Base-by-base conservation (phyloP, 208 protist genomes). In the Angomonas deanei region DNA sequence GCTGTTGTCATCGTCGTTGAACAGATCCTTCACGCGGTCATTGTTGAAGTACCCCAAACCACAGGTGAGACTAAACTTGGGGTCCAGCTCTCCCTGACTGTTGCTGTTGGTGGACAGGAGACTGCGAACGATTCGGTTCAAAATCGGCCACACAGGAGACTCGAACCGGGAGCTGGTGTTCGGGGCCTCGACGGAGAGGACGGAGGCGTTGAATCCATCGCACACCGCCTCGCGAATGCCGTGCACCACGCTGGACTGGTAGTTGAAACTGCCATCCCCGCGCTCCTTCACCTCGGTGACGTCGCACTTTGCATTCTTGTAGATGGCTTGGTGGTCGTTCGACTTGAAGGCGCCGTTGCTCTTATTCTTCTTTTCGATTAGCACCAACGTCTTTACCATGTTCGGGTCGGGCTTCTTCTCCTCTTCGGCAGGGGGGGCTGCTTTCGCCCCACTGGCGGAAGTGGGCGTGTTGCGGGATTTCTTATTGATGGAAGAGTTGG, bases 21-120 rank as follows among this genome's bases (percentile, higher is more conserved):
- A 71, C 39, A 93, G 49, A 58, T 93, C 82, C 68, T 78, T 78
- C 54, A 81, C 74, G 63, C 86, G 84, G 72, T 88, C 81, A n/a
- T 74, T 53, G 62, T 76, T 62, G 34, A 93, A 61, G 67, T 85
- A 93, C 31, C 78, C 86, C 10, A 93, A 54, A 0, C 76, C 80
- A 24, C 76, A 86, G 21, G 66, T 82, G 33, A 93, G 59, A 31
- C 78, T 65, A 26, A 88, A 78, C 61, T 74, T 70, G 24, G 61
- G 36, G 8, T 77, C 55, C 56, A 67, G 48, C 21, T 68, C 54
- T 4, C 70, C 74, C n/a, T 53, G 57, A 3, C 33, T 31, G 33
- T 69, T 54, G 1, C 60, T 66, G 62, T 78, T 84, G 26, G 70
- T 65, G 26, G 70, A 34, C 50, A 90, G 62, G 38, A 92, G 62